These are phyloP conservation scores for Rhizophora apiculata DNA, from an alignment of 345 rosid genomes.

Conservation along the genomic window DNA sequence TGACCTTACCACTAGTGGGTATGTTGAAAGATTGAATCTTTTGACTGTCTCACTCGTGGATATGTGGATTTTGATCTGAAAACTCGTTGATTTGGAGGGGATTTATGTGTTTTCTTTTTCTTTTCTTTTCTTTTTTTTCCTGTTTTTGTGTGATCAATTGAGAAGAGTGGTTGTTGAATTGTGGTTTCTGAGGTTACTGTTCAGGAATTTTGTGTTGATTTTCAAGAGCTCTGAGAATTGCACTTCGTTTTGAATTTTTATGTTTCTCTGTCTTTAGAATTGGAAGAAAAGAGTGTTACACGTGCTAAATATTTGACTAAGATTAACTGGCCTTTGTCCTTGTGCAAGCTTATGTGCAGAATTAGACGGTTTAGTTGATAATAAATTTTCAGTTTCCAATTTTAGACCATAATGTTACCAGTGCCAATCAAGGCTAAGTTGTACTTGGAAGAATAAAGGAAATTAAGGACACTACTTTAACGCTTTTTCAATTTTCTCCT, in stretches of 20 bases:
- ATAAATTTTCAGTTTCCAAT: neutral
- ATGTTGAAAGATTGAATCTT: constrained; percentile 18
- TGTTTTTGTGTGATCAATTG: neutral
- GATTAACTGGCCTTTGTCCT: neutral
- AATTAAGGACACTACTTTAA: neutral
- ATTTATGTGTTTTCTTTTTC: neutral
- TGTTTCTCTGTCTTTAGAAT: neutral
- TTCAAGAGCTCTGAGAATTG: neutral
- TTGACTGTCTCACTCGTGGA: constrained; percentile 15
- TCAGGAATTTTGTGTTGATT: neutral
- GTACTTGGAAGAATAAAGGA: neutral
- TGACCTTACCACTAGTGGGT: constrained; percentile 20
- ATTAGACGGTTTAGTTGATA: neutral
- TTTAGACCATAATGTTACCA: neutral
- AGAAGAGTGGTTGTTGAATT: constrained; percentile 6
- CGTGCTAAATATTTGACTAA: neutral
- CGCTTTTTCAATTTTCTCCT: neutral
- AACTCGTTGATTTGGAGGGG: constrained; percentile 7
- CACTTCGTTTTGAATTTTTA: neutral
- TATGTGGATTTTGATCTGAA: constrained; percentile 8
- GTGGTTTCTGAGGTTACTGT: constrained; percentile 4
- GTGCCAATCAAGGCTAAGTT: neutral
- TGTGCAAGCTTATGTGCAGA: neutral
- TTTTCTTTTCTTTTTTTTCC: neutral
- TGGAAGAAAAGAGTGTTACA: neutral